phyloP scores from a whole-genome alignment of 208 protist genomes.

The Spongospora subterranea region DNA sequence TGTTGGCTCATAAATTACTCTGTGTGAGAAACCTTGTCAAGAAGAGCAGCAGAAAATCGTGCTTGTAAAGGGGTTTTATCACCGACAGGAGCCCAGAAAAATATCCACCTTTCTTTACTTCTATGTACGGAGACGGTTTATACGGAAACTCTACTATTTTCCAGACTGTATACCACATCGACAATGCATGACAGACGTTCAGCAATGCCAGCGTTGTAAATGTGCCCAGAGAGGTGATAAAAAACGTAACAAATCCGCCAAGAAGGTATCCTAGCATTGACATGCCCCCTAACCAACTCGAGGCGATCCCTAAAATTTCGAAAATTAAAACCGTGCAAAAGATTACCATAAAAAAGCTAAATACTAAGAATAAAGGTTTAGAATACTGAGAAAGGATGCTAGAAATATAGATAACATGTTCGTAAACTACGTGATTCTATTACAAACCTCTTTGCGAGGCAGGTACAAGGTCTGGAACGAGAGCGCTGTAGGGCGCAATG shows the following conservation, averaged over 20 bases:
- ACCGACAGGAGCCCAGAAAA: not conserved
- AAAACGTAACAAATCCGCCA: slow-evolving; percentile 36
- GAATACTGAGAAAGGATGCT: too few relatives aligned
- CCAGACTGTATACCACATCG: not conserved
- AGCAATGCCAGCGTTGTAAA: not conserved
- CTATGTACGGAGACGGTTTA: not conserved
- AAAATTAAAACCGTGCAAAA: not conserved
- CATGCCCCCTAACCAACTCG: slow-evolving; percentile 14
- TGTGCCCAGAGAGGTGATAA: slow-evolving; percentile 1
- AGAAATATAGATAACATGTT: too few relatives aligned
- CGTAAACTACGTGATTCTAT: not conserved
- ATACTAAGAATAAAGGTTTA: too few relatives aligned
- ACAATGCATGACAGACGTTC: not conserved
- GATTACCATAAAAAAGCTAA: not conserved
- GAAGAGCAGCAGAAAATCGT: slow-evolving; percentile 30
- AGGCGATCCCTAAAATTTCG: not conserved
- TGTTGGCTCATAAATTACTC: slow-evolving; percentile 10
- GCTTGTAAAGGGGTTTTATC: not conserved
- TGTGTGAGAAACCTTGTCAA: slow-evolving; percentile 21
- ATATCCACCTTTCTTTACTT: not conserved
- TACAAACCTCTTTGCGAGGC: not conserved
- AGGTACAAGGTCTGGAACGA: slow-evolving; percentile 38
- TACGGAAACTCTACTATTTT: not conserved
- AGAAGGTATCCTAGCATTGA: slow-evolving; percentile 9
- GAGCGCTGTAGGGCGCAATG: slow-evolving; percentile 40